Evolutionary conservation across 2,329 filamentous ascomycete species (phyloP).

Genomic region (Penicillium sp.): DNA sequence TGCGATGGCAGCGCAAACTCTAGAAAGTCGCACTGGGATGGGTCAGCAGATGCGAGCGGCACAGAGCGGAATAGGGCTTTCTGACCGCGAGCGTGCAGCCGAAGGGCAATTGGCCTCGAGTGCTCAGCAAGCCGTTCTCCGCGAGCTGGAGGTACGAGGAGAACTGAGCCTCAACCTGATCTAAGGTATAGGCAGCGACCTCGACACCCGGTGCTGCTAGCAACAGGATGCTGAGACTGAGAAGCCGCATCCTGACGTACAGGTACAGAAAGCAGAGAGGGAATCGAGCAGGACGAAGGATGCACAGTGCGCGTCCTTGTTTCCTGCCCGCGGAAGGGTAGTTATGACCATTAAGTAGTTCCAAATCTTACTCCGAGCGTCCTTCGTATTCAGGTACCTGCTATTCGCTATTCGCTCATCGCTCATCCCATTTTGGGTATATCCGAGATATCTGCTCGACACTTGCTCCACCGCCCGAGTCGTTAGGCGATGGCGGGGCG

Average conservation of each 20-base stretch:
- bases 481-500: neutral
- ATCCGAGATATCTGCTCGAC: neutral
- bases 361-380: neutral
- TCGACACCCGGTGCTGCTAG: neutral
- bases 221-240: neutral
- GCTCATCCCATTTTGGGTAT: too few relatives aligned
- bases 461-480: neutral
- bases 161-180: neutral
- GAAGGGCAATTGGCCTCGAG: neutral
- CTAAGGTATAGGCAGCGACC: neutral
- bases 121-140: neutral
- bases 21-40: neutral
- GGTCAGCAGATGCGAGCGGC: neutral
- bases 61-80: neutral
- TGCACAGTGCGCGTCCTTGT: neutral
- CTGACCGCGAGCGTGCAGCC: neutral
- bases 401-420: neutral
- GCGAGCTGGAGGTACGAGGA: neutral
- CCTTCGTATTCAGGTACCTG: neutral
- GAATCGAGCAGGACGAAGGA: neutral
- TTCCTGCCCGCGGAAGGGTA: neutral
- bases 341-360: neutral
- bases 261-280: neutral
- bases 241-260: neutral
- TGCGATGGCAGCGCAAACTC: conserved; percentile 1